Conservation (phyloP, 495 filamentous ascomycete genomes). For the Aspergillus haitiensis region DNA sequence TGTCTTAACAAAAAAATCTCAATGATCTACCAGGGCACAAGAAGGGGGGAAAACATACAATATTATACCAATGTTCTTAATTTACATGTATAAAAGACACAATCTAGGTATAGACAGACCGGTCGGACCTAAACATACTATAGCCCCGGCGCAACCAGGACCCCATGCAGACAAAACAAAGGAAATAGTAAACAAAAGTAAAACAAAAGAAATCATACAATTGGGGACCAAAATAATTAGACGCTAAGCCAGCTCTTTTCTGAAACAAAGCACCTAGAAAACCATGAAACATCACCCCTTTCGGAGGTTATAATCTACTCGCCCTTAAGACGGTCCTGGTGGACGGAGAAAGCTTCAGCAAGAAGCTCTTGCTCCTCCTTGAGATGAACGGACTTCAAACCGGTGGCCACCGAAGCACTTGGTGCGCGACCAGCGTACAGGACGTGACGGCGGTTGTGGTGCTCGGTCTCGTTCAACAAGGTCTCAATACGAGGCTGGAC, state of each 20-base stretch:
- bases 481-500: slow-evolving; percentile 96
- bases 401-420: slow-evolving; percentile 88
- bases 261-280: slow-evolving; percentile 33
- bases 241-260: slow-evolving; percentile 33
- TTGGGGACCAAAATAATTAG: slow-evolving; percentile 26
- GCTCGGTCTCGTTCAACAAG: slow-evolving; percentile 81
- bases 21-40: background rate
- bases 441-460: slow-evolving; percentile 91
- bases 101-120: slow-evolving; percentile 28
- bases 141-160: slow-evolving; percentile 32
- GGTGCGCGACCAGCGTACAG: slow-evolving; percentile 94
- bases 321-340: slow-evolving; percentile 59
- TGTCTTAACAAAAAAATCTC: no score
- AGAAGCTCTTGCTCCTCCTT: slow-evolving; percentile 94
- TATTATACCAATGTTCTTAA: slow-evolving; percentile 28
- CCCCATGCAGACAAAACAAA: slow-evolving; percentile 30
- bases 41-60: slow-evolving; percentile 13
- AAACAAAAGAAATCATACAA: slow-evolving; percentile 38
- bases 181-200: slow-evolving; percentile 14
- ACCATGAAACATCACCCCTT: slow-evolving; percentile 22
- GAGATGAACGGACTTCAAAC: slow-evolving; percentile 80
- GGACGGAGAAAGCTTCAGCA: slow-evolving; percentile 67
- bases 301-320: slow-evolving; percentile 40
- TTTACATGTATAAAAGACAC: slow-evolving; percentile 29
- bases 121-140: slow-evolving; percentile 21